These are phyloP conservation scores for Populus hybrid DNA, from an alignment of 441 rosid genomes.

Conservation along the genomic window DNA sequence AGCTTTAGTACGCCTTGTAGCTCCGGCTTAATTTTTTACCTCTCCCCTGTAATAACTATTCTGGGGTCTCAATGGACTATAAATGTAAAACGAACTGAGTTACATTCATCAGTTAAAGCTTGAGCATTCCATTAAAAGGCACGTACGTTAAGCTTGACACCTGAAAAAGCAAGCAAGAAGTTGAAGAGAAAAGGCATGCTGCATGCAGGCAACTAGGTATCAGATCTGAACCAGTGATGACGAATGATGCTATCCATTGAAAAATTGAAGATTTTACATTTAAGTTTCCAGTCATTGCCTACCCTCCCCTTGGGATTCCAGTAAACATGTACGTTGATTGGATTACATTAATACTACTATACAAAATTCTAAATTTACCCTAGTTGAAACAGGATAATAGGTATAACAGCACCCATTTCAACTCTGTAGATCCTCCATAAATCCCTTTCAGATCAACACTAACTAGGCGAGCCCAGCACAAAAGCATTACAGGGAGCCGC, in stretches of 20 bases:
- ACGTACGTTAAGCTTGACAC: not conserved
- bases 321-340: slow-evolving; percentile 5
- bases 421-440: not conserved
- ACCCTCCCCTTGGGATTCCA: slow-evolving; percentile 1
- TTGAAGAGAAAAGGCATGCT: not conserved
- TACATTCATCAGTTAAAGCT: too few relatives aligned
- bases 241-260: not conserved
- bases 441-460: slow-evolving; percentile 6
- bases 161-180: not conserved
- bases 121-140: too few relatives aligned
- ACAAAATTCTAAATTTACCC: slow-evolving; percentile 19
- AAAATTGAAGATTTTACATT: not conserved
- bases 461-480: slow-evolving; percentile 17
- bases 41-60: too few relatives aligned
- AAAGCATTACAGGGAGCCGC: slow-evolving; percentile 6
- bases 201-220: not conserved
- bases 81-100: too few relatives aligned
- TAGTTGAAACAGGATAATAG: slow-evolving; percentile 7
- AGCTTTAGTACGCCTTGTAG: not conserved
- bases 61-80: too few relatives aligned
- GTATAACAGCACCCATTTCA: slow-evolving; percentile 5
- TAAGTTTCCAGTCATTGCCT: slow-evolving; percentile 6
- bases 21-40: too few relatives aligned
- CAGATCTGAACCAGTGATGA: not conserved
- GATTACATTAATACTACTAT: slow-evolving; percentile 4